Evolutionary conservation across 495 filamentous ascomycete genomes (phyloP).

Genomic region (Saxispiralis lemnorum): DNA sequence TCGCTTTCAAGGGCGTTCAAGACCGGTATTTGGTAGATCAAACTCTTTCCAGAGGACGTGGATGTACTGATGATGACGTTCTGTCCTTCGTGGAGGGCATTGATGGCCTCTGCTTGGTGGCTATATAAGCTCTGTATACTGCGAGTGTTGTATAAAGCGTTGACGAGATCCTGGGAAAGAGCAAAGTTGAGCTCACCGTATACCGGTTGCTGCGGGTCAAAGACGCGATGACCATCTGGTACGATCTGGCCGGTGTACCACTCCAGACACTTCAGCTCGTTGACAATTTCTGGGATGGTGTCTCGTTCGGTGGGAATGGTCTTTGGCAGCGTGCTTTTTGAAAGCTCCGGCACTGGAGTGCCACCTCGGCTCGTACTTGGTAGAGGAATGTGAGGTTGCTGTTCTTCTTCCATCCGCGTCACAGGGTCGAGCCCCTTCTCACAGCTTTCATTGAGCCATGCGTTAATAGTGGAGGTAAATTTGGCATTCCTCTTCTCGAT

Average conservation of each 20-base stretch:
- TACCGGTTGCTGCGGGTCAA: slow-evolving; percentile 67
- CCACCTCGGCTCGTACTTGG: slow-evolving; percentile 32
- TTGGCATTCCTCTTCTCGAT: slow-evolving; percentile 86
- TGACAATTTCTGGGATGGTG: slow-evolving; percentile 65
- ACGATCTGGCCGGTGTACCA: slow-evolving; percentile 92
- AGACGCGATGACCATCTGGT: slow-evolving; percentile 80
- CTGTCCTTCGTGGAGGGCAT: slow-evolving; percentile 61
- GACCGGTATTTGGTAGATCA: slow-evolving; percentile 93
- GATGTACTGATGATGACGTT: slow-evolving; percentile 90
- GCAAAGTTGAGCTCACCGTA: slow-evolving; percentile 76
- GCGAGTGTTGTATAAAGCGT: slow-evolving; percentile 80
- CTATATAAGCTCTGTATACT: slow-evolving; percentile 77
- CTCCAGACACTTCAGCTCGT: slow-evolving; percentile 59
- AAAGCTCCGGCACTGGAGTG: slow-evolving; percentile 27
- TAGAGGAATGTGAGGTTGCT: slow-evolving; percentile 32
- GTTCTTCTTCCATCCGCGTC: slow-evolving; percentile 35
- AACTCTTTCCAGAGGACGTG: slow-evolving; percentile 86
- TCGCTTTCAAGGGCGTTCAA: slow-evolving; percentile 74
- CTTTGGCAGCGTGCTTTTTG: slow-evolving; percentile 32
- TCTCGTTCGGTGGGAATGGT: slow-evolving; percentile 72
- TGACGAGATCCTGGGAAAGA: slow-evolving; percentile 78
- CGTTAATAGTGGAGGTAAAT: slow-evolving; percentile 60
- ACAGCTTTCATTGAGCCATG: slow-evolving; percentile 57
- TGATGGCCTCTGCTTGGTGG: slow-evolving; percentile 91
- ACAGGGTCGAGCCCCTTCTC: slow-evolving; percentile 50